Percentiles rank a stretch among this genome's conserved stretches.
Conservation (phyloP, 108 stramenopile genomes). For the Mediolabrus comicus region DNA sequence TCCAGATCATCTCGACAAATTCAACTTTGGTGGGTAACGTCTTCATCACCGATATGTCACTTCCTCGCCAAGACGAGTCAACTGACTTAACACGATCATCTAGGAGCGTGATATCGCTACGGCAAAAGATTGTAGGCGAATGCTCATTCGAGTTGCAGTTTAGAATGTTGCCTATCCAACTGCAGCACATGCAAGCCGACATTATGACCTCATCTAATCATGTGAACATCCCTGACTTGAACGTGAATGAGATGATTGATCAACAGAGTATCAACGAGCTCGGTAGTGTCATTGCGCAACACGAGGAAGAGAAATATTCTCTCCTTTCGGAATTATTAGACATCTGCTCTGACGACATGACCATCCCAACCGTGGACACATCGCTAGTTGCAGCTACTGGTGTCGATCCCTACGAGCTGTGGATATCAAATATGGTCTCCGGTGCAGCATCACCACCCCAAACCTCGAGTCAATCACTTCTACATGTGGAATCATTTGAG, state of each 20-base stretch:
- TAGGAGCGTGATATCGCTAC: not conserved
- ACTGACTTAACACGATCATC: not conserved
- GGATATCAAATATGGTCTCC: constrained; percentile 26
- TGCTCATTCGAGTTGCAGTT: constrained; percentile 12
- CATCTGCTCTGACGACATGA: constrained; percentile 45
- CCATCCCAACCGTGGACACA: constrained; percentile 28
- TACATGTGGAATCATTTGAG: constrained; percentile 11
- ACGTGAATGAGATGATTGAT: not conserved
- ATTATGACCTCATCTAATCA: not conserved
- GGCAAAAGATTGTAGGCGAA: constrained; percentile 3
- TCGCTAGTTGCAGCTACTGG: not conserved
- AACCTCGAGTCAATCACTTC: not conserved
- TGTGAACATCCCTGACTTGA: not conserved
- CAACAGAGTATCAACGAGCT: not conserved
- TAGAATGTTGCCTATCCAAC: not conserved
- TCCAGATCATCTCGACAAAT: not conserved
- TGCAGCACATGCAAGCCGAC: not conserved
- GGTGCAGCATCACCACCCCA: constrained; percentile 22
- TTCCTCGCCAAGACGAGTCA: not conserved
- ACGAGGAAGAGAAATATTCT: not conserved
- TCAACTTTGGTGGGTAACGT: constrained; percentile 7
- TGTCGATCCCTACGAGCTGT: constrained; percentile 28
- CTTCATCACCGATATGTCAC: constrained; percentile 11
- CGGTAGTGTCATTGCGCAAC: not conserved
- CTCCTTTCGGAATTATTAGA: constrained; percentile 30